Conservation (phyloP, 2,329 filamentous ascomycete species). For the Claviceps pazoutovae region DNA sequence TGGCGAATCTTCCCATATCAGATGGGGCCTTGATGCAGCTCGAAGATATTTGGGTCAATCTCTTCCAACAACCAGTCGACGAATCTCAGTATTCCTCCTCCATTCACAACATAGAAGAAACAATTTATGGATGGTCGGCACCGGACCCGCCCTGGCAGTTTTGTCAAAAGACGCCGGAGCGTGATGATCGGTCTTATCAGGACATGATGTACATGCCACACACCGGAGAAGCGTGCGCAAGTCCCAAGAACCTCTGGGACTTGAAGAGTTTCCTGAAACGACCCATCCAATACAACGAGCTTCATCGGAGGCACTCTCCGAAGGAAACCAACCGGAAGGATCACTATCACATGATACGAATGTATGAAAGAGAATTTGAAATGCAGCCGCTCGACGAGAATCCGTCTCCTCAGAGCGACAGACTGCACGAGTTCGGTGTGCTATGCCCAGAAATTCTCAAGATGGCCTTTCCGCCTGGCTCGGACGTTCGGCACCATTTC, state of each 20-base stretch:
- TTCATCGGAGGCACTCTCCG: neutral
- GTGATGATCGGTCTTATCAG: slow-evolving; percentile 3
- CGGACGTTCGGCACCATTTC: slow-evolving; percentile 14
- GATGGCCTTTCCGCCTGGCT: slow-evolving; percentile 13
- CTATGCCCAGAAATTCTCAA: slow-evolving; percentile 18
- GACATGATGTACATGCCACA: slow-evolving; percentile 25
- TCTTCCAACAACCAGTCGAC: no score
- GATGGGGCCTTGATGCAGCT: no score
- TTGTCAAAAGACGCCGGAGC: neutral
- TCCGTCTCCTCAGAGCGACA: slow-evolving; percentile 7
- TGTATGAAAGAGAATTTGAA: slow-evolving; percentile 34
- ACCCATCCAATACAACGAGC: slow-evolving; percentile 8
- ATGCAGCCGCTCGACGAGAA: slow-evolving; percentile 22
- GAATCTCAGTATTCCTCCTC: no score
- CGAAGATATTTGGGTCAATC: no score
- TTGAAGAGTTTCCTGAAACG: slow-evolving; percentile 12
- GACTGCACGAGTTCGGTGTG: slow-evolving; percentile 16
- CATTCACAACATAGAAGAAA: no score
- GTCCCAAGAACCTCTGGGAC: slow-evolving; percentile 7
- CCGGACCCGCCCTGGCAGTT: no score
- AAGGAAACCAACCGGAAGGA: slow-evolving; percentile 4
- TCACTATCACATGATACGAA: slow-evolving; percentile 28
- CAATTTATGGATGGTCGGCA: no score
- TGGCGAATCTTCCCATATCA: no score
- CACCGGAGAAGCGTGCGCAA: slow-evolving; percentile 11